phyloP scores from a whole-genome alignment of 805 yeast species.

The Monosporozyma siamensis region DNA sequence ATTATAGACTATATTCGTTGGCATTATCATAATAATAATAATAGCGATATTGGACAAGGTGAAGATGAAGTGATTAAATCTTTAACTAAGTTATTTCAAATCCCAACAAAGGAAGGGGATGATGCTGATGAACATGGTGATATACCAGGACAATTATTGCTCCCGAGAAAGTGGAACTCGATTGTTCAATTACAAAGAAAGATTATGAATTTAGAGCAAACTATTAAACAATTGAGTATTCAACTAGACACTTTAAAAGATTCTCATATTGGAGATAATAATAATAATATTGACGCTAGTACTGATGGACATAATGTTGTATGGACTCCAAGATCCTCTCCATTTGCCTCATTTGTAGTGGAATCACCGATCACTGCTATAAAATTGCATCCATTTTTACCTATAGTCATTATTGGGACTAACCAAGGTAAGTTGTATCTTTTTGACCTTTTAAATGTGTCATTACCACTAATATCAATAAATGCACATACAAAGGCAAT shows the following conservation, averaged over 20 bases:
- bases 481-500: conserved; percentile 72
- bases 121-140: background rate
- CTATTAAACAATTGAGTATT: conserved; percentile 41
- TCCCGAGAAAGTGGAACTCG: conserved; percentile 70
- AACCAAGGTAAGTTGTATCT: conserved; percentile 63
- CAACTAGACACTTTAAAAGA: conserved; percentile 27
- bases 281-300: background rate
- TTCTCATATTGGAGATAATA: background rate
- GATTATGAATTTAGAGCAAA: conserved; percentile 60
- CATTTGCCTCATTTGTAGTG: conserved; percentile 5
- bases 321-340: background rate
- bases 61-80: background rate
- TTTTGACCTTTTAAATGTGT: conserved; percentile 59
- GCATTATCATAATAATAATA: conserved; percentile 5
- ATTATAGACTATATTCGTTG: conserved; percentile 13
- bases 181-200: conserved; percentile 71
- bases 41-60: background rate
- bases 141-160: conserved; percentile 4
- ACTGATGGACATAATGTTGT: background rate
- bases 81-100: background rate
- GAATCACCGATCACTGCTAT: conserved; percentile 51
- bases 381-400: conserved; percentile 67
- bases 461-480: conserved; percentile 51
- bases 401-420: conserved; percentile 54
- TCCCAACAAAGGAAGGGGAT: background rate